Evolutionary conservation across 371 early-diverging fungal species (phyloP).

Genomic region (Phascolomyces articulosus): DNA sequence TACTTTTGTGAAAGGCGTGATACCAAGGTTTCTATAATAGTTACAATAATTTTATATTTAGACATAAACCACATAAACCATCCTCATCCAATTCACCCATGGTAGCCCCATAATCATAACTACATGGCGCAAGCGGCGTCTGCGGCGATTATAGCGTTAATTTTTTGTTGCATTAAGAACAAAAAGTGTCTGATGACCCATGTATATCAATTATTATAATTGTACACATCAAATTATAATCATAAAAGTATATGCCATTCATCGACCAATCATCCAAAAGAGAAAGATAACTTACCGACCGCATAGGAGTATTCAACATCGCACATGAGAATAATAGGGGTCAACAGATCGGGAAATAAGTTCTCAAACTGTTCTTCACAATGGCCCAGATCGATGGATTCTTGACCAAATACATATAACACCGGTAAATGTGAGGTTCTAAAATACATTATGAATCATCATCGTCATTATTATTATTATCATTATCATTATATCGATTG

Average conservation of each 20-base stretch:
- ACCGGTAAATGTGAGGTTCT: slow-evolving; percentile 83
- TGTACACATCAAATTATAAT: no score
- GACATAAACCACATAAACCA: no score
- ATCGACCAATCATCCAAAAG: background rate
- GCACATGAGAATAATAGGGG: slow-evolving; percentile 71
- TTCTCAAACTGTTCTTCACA: slow-evolving; percentile 48
- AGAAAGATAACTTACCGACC: slow-evolving; percentile 39
- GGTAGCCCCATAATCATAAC: no score
- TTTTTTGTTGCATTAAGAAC: background rate
- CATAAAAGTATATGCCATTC: no score
- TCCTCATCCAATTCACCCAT: no score
- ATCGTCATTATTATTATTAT: no score
- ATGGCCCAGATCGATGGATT: slow-evolving; percentile 63
- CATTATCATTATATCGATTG: no score
- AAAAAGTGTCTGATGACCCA: background rate
- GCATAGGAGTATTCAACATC: slow-evolving; percentile 78
- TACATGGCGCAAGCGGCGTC: no score
- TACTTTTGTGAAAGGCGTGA: slow-evolving; percentile 26
- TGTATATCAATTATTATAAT: background rate
- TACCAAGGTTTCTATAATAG: slow-evolving; percentile 18
- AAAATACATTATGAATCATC: background rate
- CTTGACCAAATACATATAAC: slow-evolving; percentile 84
- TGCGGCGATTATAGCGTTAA: no score
- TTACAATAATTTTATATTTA: no score
- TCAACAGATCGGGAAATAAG: slow-evolving; percentile 36